phyloP scores from a whole-genome alignment of 2,329 filamentous ascomycete species.

The Elsinoe necatrix region DNA sequence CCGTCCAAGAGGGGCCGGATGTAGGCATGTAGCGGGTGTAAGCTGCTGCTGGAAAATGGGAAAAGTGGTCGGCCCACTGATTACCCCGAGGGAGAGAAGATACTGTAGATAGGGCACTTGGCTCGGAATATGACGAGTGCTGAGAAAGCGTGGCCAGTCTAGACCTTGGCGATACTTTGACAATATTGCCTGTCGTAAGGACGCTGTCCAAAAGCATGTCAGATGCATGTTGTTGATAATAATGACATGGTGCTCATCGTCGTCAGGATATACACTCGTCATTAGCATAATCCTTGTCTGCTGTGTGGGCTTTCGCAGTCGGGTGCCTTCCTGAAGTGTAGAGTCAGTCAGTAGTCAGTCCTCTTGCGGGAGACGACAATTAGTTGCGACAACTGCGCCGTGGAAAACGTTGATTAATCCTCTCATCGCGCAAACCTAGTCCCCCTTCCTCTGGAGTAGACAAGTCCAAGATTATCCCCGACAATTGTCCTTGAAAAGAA shows the following conservation, averaged over 20 bases:
- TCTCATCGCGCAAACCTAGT: not conserved
- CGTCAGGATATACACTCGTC: not conserved
- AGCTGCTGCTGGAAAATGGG: too few species aligned
- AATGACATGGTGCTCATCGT: not conserved
- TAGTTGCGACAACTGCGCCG: not conserved
- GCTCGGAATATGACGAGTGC: not conserved
- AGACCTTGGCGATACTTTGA: not conserved
- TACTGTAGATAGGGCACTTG: not conserved
- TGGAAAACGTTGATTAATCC: not conserved
- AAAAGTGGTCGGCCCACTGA: not conserved
- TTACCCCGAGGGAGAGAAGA: not conserved
- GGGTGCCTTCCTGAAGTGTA: not conserved
- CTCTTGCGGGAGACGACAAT: not conserved
- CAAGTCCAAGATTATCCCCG: slow-evolving; percentile 2
- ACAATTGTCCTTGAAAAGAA: not conserved
- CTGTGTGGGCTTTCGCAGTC: too few species aligned
- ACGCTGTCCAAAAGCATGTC: not conserved
- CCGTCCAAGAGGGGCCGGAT: not conserved
- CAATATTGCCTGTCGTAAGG: not conserved
- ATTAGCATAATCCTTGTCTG: not conserved
- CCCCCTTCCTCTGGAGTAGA: not conserved
- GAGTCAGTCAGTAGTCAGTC: too few species aligned
- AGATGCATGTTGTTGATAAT: not conserved
- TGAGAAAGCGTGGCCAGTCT: slow-evolving; percentile 7
- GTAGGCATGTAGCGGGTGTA: not conserved